Percentiles rank a stretch among this genome's conserved stretches.
These are phyloP conservation scores for Blastocystis sp. DNA, from an alignment of 352 stramenopile genomes.

Conservation along the genomic window DNA sequence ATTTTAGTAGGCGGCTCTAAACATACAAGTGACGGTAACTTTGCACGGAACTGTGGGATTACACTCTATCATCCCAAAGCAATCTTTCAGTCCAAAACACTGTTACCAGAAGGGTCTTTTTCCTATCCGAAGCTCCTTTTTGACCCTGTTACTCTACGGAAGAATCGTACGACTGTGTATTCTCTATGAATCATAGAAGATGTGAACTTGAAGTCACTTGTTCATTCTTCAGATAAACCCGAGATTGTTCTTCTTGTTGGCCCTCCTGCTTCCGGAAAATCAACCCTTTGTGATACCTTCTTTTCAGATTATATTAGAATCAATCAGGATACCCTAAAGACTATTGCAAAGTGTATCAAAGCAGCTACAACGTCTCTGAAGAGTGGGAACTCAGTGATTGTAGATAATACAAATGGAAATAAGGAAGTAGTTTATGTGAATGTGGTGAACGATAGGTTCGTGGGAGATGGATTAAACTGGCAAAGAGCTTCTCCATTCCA, in stretches of 20 bases:
- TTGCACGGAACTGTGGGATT: conserved; percentile 80
- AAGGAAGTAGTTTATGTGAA: neutral
- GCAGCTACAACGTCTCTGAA: conserved; percentile 74
- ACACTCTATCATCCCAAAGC: conserved; percentile 80
- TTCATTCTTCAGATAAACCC: neutral
- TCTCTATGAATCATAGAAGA: neutral
- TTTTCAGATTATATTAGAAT: conserved; percentile 77
- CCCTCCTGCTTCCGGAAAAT: conserved; percentile 74
- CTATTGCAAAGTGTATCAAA: conserved; percentile 77
- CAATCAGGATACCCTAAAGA: conserved; percentile 82
- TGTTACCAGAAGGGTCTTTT: conserved; percentile 35
- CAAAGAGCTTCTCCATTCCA: conserved; percentile 74
- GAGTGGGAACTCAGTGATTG: conserved; percentile 76
- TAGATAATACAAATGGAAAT: conserved; percentile 79
- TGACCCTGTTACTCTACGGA: conserved; percentile 75
- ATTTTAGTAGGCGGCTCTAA: conserved; percentile 7
- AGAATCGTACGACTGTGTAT: conserved; percentile 50
- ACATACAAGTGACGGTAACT: conserved; percentile 80
- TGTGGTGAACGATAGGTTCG: conserved; percentile 70
- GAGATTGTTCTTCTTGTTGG: conserved; percentile 70
- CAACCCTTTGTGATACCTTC: conserved; percentile 79
- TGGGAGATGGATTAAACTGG: conserved; percentile 78
- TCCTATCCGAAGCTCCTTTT: conserved; percentile 49
- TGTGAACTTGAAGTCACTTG: neutral
- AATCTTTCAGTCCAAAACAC: conserved; percentile 78